Base-by-base conservation (phyloP, 1,139 yeast species). In the Yamadazyma blattariae region DNA sequence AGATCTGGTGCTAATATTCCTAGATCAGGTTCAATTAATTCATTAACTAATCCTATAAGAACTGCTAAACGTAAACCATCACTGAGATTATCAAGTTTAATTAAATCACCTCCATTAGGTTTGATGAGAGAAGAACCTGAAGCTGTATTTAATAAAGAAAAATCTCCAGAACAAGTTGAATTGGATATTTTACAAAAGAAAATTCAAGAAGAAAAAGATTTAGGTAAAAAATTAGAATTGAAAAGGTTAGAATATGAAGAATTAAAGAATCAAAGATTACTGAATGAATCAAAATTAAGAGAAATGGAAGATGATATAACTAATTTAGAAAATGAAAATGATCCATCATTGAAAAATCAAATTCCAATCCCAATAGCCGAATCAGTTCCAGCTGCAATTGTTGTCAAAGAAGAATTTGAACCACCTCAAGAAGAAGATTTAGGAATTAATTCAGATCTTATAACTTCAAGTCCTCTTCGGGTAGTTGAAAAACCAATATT, bases 221-320 rank as follows among this genome's bases (percentile, higher is more conserved):
- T 59, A 34, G 64, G 65, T 9, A 47, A 47, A 25, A 57, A 61
- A 31, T 50, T 65, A 30, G 66, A 60, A 37, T 32, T 42, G 18
- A 61, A 63, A 41, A 53, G 59, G n/a, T 36, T 42, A 24, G 65
- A 65, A 37, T 64, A 56, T 41, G 66, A 64, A 40, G 45, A 51
- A 22, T 52, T 63, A 40, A 58, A 53, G 30, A 30, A 29, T 22
- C 40, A 46, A 32, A 32, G 51, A 36, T 39, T 53, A 25, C 48
- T 47, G 19, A 50, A 51, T 25, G 64, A 59, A 38, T 38, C 42
- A 29, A 39, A 45, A 30, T 46, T 57, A 17, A 37, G 32, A 9
- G 43, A 49, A 25, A 37, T 50, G 33, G 44, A 44, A 31, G 10
- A 33, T 10, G 42, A 36, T 22, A 23, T 23, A n/a, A 23, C 9